phyloP scores from a whole-genome alignment of 2,329 filamentous ascomycete genomes.

The Phialocephala sp. region DNA sequence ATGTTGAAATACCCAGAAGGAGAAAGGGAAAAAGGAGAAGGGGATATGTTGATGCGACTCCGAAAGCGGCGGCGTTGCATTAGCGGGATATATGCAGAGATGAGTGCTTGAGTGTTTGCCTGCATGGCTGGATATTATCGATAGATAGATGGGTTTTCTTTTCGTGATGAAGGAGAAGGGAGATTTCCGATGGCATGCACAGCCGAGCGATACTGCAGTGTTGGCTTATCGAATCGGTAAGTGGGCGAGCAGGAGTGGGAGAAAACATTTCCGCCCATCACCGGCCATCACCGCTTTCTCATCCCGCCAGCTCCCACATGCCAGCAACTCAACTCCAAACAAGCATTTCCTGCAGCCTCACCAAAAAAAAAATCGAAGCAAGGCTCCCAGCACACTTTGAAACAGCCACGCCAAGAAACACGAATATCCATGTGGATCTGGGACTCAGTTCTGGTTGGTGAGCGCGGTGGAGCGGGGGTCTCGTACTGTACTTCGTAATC shows the following conservation, averaged over 20 bases:
- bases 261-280: neutral
- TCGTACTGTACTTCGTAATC: too few species aligned
- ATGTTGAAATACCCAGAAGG: neutral
- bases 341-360: too few species aligned
- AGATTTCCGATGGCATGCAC: neutral
- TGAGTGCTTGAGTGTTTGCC: neutral
- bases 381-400: neutral
- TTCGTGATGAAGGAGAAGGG: neutral
- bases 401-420: neutral
- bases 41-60: neutral
- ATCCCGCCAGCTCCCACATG: neutral
- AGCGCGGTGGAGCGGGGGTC: too few species aligned
- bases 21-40: neutral
- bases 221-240: neutral
- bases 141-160: too few species aligned
- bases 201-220: too few species aligned
- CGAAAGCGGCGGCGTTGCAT: conserved; percentile 2
- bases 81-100: neutral
- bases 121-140: neutral
- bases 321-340: too few species aligned
- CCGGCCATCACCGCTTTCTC: neutral
- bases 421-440: neutral
- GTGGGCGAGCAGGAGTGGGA: conserved; percentile 7
- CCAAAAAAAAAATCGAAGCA: neutral
- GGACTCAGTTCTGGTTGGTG: neutral